Evolutionary conservation across 2,329 filamentous ascomycete genomes (phyloP), one percentile per base, ranked within the genome.

Genomic region (Geosmithia morbida): DNA sequence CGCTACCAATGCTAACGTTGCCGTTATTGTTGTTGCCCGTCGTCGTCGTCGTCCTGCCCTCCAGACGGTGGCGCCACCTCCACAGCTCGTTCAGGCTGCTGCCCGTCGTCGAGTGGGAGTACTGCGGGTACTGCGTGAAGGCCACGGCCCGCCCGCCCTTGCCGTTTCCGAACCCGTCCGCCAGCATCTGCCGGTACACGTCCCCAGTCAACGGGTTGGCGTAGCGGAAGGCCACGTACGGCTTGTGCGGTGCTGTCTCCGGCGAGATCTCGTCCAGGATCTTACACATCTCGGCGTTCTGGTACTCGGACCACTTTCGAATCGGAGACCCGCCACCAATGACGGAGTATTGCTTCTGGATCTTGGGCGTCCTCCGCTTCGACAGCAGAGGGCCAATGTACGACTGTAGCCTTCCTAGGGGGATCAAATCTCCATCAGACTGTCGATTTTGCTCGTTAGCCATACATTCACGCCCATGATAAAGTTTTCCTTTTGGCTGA

Each of bases 321-420:
- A 98, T 98, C 2, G 92, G 92, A 18, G 89, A 97, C n/a, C 92
- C 92, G 51, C 92, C 92, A 50, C 92, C 92, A 59, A 98, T 98
- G 48, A 83, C 88, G 17, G 85, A 78, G 61, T 98, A 98, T 63
- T 98, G 94, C 61, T 95, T 85, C 65, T 94, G 75, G 52, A 98
- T 98, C 69, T 97, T 98, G 26, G 92, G 89, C 1, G 92, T 98
- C 60, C 92, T 77, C 56, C 90, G 79, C 46, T 75, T 77, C 18
- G 90, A 85, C 54, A 98, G 90, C 45, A 95, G 70, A 16, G 88
- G 87, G 2, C 90, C 92, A 30, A 98, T 70, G 63, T 97, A 97
- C 57, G 77, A 79, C 67, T 98, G 92, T 33, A 97, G 72, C 45
- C 85, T 83, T 18, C 92, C 92, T 1, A 98, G 77, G n/a, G 92